Percentiles rank a stretch among this genome's conserved stretches.
phyloP scores from a whole-genome alignment of 2,329 filamentous ascomycete species.

The Paecilomyces sp. region DNA sequence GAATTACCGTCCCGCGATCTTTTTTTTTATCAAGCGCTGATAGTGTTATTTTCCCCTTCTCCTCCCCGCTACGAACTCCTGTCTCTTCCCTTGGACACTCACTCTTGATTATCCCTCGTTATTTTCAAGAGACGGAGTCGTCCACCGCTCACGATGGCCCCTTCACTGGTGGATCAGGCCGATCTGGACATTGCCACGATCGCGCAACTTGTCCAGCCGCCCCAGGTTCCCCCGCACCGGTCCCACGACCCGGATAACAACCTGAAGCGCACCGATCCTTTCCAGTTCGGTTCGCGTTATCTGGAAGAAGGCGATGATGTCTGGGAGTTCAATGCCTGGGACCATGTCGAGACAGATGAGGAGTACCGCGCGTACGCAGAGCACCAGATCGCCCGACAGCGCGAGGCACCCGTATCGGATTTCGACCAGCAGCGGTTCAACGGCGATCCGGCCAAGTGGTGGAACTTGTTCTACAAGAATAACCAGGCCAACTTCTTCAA shows the following conservation, averaged over 20 bases:
- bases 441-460: slow-evolving; percentile 85
- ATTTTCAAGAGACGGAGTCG: not conserved
- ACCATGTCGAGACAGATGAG: slow-evolving; percentile 90
- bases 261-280: slow-evolving; percentile 82
- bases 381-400: slow-evolving; percentile 76
- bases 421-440: slow-evolving; percentile 93
- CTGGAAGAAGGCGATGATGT: slow-evolving; percentile 80
- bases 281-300: slow-evolving; percentile 87
- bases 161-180: not conserved
- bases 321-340: slow-evolving; percentile 98
- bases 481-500: slow-evolving; percentile 98
- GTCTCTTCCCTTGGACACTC: not conserved
- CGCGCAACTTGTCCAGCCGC: slow-evolving; percentile 40
- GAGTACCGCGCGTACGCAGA: slow-evolving; percentile 80
- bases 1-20: not conserved
- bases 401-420: slow-evolving; percentile 77
- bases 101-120: not conserved
- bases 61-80: not conserved
- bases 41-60: not conserved
- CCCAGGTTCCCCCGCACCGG: slow-evolving; percentile 50
- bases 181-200: slow-evolving; percentile 22
- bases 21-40: not conserved
- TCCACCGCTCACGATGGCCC: not conserved
- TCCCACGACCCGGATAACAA: slow-evolving; percentile 65
- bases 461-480: slow-evolving; percentile 97